Evolutionary conservation across 805 yeast genomes (phyloP), one percentile per base, ranked within the genome.

Genomic region (Barnettozyma sucrosica): DNA sequence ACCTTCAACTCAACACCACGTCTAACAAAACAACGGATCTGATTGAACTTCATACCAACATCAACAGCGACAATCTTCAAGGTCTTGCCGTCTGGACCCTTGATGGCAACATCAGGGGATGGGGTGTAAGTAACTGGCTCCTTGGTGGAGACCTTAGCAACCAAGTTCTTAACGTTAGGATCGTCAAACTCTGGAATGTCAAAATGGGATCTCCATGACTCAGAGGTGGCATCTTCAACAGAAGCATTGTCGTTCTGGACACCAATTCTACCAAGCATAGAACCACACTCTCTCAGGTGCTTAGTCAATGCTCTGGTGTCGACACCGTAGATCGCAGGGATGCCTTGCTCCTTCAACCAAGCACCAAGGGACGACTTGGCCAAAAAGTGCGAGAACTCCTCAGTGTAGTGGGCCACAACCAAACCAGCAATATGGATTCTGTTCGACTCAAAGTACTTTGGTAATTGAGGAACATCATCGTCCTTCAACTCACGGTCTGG

Each of bases 41-140:
- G 99, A 71, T 93, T 93, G 74, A 75, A 92, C 71, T 93, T 93
- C 88, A 93, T 87, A 77, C 99, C 99, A 49, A 90, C 97, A 69
- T 93, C 99, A 53, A 93, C 75, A 20, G 97, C 96, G 34, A 93
- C 68, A 54, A 93, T 85, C 67, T 93, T 82, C 55, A 92, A 68
- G 39, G 81, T 72, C 62, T 85, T 81, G 44, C 97, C 97, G 64
- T 83, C 70, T 57, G 82, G 76, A 56, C 87, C 81, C 61, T 72
- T 76, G 58, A 76, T 72, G 25, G 79, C 69, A 32, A 67, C 66
- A 38, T 71, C 72, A 14, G 75, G 63, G 50, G 80, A 78, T 45
- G 97, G 97, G 30, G 77, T 72, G 71, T 85, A 93, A 53, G 85
- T 66, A 38, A 79, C 78, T 37, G 97, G 93, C 65, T 82, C 75